Evolutionary conservation across 148 eudicot genomes (phyloP).

Genomic region (Chenopodium berlandieri): DNA sequence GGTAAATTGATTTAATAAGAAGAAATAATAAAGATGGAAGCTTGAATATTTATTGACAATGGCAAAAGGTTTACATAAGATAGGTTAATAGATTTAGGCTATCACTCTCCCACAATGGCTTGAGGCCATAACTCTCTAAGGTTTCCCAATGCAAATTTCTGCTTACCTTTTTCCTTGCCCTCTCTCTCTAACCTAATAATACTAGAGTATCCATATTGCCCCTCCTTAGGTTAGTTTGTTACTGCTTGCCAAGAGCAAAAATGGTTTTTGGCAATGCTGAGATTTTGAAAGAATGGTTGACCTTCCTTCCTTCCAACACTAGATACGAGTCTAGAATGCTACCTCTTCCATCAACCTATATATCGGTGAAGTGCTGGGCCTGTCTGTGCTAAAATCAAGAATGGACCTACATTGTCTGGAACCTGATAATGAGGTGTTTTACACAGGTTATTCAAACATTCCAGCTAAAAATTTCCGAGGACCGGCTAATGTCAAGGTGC

Average conservation of each 20-base stretch:
- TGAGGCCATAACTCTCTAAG: too few relatives aligned
- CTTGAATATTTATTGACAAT: too few relatives aligned
- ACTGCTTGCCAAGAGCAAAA: background rate
- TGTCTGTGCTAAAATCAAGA: background rate
- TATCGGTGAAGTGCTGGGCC: background rate
- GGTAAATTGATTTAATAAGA: too few relatives aligned
- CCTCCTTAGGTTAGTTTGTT: too few relatives aligned
- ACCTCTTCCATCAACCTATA: background rate
- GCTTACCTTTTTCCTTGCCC: too few relatives aligned
- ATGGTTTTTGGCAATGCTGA: background rate
- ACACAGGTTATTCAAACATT: constrained; percentile 83
- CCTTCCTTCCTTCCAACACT: background rate
- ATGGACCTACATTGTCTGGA: background rate
- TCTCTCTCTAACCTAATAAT: too few relatives aligned
- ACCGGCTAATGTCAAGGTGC: constrained; percentile 90
- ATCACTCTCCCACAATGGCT: too few relatives aligned
- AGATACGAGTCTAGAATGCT: background rate
- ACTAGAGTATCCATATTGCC: too few relatives aligned
- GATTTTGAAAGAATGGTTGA: background rate
- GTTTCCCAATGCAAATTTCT: too few relatives aligned
- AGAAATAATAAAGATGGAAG: too few relatives aligned
- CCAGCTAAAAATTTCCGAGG: constrained; percentile 68
- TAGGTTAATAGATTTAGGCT: too few relatives aligned
- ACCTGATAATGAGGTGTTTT: constrained; percentile 21
- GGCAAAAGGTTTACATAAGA: too few relatives aligned